Evolutionary conservation across 192 early-diverging fungal species (phyloP).

Genomic region (Pilaira anomala): DNA sequence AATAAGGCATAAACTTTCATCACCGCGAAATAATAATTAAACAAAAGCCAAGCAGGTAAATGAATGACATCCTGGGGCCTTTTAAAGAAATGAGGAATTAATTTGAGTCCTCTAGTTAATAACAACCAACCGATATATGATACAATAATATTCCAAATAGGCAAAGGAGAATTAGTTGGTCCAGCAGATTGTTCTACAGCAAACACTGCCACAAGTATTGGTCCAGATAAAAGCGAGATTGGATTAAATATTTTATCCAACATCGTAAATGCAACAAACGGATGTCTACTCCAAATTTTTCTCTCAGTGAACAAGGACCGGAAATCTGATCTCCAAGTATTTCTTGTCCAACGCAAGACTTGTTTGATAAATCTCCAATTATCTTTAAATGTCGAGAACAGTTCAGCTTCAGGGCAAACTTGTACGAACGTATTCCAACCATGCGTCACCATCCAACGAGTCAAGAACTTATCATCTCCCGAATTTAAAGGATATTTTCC

Average conservation of each 20-base stretch:
- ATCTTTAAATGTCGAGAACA: constrained; percentile 59
- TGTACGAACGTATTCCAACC: constrained; percentile 58
- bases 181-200: constrained; percentile 18
- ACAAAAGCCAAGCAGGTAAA: constrained; percentile 53
- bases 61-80: constrained; percentile 51
- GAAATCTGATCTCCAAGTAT: constrained; percentile 60
- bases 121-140: constrained; percentile 55
- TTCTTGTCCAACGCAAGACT: constrained; percentile 59
- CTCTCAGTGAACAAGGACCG: constrained; percentile 52
- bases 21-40: constrained; percentile 58
- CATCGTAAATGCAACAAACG: constrained; percentile 61
- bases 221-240: constrained; percentile 53
- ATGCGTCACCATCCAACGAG: constrained; percentile 61
- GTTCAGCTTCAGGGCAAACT: constrained; percentile 54
- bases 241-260: constrained; percentile 62
- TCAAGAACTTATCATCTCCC: constrained; percentile 63
- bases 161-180: constrained; percentile 29
- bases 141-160: constrained; percentile 47
- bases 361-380: constrained; percentile 64
- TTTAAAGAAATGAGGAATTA: constrained; percentile 51
- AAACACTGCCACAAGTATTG: constrained; percentile 48
- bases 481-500: constrained; percentile 57
- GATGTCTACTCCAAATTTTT: constrained; percentile 51
- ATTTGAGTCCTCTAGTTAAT: constrained; percentile 53
- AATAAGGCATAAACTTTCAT: constrained; percentile 58